These are phyloP conservation scores for Dactylellina sp. DNA, from an alignment of 2,329 filamentous ascomycete genomes.

Conservation along the genomic window DNA sequence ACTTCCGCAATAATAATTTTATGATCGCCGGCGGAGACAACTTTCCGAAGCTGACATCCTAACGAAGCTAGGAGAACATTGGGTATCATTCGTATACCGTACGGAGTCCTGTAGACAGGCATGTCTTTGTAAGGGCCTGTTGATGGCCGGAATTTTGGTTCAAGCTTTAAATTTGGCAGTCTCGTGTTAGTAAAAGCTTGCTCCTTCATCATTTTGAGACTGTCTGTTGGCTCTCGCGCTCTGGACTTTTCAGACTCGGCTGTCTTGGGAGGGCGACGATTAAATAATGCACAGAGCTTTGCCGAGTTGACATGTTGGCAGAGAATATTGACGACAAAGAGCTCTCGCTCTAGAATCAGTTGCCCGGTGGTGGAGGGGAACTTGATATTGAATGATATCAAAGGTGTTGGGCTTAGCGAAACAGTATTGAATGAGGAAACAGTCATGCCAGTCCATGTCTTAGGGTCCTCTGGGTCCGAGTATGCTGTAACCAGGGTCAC, in stretches of 20 bases:
- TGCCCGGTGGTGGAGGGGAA: conserved; percentile 57
- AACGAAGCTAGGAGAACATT: conserved; percentile 40
- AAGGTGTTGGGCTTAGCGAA: conserved; percentile 58
- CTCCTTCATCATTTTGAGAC: conserved; percentile 16
- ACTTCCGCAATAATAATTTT: conserved; percentile 50
- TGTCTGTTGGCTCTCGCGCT: conserved; percentile 1
- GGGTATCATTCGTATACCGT: conserved; percentile 45
- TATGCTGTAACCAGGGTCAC: conserved; percentile 42
- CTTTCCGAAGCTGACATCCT: conserved; percentile 46
- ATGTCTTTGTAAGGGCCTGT: conserved; percentile 43
- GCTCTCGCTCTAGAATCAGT: conserved; percentile 43
- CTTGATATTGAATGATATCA: conserved; percentile 60
- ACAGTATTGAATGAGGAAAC: conserved; percentile 60
- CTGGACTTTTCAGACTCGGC: conserved; percentile 2
- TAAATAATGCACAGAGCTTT: conserved; percentile 34
- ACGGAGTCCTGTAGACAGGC: conserved; percentile 44
- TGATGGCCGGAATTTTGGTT: conserved; percentile 40
- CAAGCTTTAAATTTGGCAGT: conserved; percentile 29
- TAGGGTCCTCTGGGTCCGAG: conserved; percentile 28
- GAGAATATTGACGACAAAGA: conserved; percentile 50
- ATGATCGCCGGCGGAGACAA: conserved; percentile 38
- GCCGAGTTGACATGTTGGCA: conserved; percentile 48
- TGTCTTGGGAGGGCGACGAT: conserved; percentile 23
- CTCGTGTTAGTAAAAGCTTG: neutral
- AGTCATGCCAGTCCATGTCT: conserved; percentile 59